Evolutionary conservation across 345 rosid genomes (phyloP), one percentile per base, ranked within the genome.

Genomic region (Camelina hispida): DNA sequence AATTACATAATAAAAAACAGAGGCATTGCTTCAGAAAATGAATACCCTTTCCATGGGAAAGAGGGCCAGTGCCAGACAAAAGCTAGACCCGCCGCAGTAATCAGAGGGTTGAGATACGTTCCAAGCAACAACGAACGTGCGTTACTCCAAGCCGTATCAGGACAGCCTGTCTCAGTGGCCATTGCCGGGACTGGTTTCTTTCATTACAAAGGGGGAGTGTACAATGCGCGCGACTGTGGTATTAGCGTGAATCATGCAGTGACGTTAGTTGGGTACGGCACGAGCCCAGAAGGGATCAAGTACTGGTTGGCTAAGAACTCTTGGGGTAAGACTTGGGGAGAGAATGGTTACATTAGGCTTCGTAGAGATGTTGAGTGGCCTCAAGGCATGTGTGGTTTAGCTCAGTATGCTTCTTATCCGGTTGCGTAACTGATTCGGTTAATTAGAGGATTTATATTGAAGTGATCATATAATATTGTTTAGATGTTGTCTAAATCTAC

Each of bases 231-330:
- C 7, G 46, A 62, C 1, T 89, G 95, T 57, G 85, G 72, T 7
- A 84, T 79, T 1, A 3, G 12, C n/a, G 38, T 77, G 15, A 69
- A 78, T 69, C 95, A 87, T 44, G 88, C 81, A 1, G 85, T 86
- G 25, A 83, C 87, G 1, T 63, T 83, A 0, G 77, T 89, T 34
- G 95, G 95, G n/a, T 89, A 87, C 2, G 91, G 89, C 11, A 67
- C 62, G 16, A 67, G 32, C 44, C 14, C n/a, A 0, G 81, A 70
- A 5, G 89, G 88, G 28, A 70, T 72, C 2, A 81, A 82, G 73
- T 87, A 87, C 50, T 87, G 88, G 90, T 42, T 84, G 74, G 77
- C 82, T 13, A 87, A 87, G 88, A 87, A 87, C 62, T 89, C 95
- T 2, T 87, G 95, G 90, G 91, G 91, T 4, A 28, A 42, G 0